Evolutionary conservation across 768 basidiomycete genomes (phyloP).

Genomic region (Boletus rubropictus): DNA sequence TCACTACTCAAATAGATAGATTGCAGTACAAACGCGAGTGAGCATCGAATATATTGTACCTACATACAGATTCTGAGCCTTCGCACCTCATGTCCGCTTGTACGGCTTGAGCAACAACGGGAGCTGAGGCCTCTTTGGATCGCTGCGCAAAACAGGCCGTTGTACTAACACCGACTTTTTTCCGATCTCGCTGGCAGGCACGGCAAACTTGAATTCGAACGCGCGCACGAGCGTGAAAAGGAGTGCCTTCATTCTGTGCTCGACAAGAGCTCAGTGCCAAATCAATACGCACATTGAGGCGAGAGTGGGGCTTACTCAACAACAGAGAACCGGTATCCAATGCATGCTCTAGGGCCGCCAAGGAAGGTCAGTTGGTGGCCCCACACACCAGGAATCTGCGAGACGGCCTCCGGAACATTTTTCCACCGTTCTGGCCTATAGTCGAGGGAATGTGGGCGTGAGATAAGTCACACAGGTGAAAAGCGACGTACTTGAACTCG

Average conservation of each 20-base stretch:
- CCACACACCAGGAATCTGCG: conserved; percentile 54
- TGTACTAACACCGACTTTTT: neutral
- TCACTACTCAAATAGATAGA: neutral
- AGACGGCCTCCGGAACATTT: conserved; percentile 38
- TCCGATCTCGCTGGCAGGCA: conserved; percentile 5
- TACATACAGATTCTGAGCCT: neutral
- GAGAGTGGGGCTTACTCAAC: conserved; percentile 40
- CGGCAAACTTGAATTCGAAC: conserved; percentile 9
- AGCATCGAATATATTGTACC: neutral
- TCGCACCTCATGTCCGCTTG: neutral
- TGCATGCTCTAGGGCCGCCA: conserved; percentile 60
- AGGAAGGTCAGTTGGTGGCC: conserved; percentile 56
- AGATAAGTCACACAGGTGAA: neutral
- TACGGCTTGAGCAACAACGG: conserved; percentile 9
- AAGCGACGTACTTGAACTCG: conserved; percentile 48
- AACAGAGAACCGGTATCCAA: conserved; percentile 62
- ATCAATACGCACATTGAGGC: too few relatives aligned
- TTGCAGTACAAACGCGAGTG: too few relatives aligned
- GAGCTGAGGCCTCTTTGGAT: conserved; percentile 5
- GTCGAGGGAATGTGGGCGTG: neutral
- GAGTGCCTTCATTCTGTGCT: conserved; percentile 5
- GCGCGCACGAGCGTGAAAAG: conserved; percentile 8
- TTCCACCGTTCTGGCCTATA: conserved; percentile 63
- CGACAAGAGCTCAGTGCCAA: neutral
- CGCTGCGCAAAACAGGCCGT: conserved; percentile 5